Base-by-base conservation (phyloP, 176 grass and related monocot genomes). In the Oryza longistaminata region DNA sequence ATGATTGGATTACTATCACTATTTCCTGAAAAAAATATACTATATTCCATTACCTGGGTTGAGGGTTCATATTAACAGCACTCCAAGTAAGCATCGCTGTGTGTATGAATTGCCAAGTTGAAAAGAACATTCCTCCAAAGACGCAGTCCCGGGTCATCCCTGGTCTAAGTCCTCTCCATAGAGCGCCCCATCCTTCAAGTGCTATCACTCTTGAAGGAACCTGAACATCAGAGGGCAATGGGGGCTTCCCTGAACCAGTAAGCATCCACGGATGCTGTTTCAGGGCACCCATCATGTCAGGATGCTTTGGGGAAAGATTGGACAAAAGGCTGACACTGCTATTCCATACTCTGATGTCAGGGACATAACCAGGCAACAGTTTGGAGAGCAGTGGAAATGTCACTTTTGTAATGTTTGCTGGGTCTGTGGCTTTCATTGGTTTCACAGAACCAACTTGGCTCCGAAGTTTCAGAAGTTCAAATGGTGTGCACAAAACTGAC, bases 201-300 rank as follows among this genome's bases (percentile, higher is more conserved):
- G 86, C 79, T 85, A 92, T 85, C 71, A 99, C 68, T 83, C 83
- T 87, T 71, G 84, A 87, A 70, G 92, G 92, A 74, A 88, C 86
- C 73, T 89, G 94, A 55, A 94, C 93, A 73, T 99, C 96, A 88
- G 88, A 94, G 2, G 90, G 85, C 55, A 96, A 81, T 45, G 90
- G 96, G 66, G 90, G 89, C 78, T 94, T 93, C 67, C 93, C 91
- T 71, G 78, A 96, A 62, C 96, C 93, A 73, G 96, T 92, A 80
- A 95, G 77, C 93, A 99, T 96, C 96, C 96, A 99, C 11, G 91
- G 96, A 61, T 96, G 75, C 48, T 90, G 88, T 87, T 96, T 94
- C 60, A 96, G 93, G 53, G 86, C 88, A 75, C 83, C 83, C 75
- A 96, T 46, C 83, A 96, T 83, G 68, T 94, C 71, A 3, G 81